These are phyloP conservation scores for Macaranga tanarius DNA, from an alignment of 441 rosid species.

Conservation along the genomic window DNA sequence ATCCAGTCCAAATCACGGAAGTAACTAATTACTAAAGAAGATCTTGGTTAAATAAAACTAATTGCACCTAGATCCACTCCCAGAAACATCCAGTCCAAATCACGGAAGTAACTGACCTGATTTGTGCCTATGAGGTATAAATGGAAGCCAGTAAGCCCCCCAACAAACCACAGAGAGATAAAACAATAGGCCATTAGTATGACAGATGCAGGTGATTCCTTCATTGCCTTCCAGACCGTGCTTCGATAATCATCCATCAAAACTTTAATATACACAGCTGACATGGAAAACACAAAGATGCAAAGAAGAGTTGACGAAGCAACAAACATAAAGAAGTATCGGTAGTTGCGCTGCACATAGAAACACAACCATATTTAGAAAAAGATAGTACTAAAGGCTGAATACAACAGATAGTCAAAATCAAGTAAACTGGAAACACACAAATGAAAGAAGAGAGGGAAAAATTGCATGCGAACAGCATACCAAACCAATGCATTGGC, in stretches of 20 bases:
- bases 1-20: not conserved
- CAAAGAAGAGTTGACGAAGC: conserved; percentile 86
- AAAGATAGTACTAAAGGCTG: not conserved
- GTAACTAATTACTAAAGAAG: not conserved
- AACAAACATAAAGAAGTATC: conserved; percentile 94
- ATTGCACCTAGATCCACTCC: not conserved
- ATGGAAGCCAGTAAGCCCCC: conserved; percentile 96
- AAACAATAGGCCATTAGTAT: conserved; percentile 81
- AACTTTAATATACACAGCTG: conserved; percentile 77
- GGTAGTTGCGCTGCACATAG: conserved; percentile 86
- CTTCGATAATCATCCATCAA: conserved; percentile 67
- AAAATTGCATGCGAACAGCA: conserved; percentile 21
- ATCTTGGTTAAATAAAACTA: not conserved
- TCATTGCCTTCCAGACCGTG: conserved; percentile 88
- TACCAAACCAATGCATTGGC: conserved; percentile 95
- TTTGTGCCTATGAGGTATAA: conserved; percentile 82
- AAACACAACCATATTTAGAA: conserved; percentile 14
- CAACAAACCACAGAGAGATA: conserved; percentile 89
- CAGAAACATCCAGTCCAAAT: not conserved
- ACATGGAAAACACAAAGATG: conserved; percentile 81
- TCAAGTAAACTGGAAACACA: not conserved
- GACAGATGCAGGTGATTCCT: conserved; percentile 82
- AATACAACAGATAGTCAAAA: not conserved
- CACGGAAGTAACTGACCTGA: conserved; percentile 54
- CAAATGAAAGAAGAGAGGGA: not conserved